Conservation (phyloP, 2,329 filamentous ascomycete species). For the Botryotinia narcissicola region DNA sequence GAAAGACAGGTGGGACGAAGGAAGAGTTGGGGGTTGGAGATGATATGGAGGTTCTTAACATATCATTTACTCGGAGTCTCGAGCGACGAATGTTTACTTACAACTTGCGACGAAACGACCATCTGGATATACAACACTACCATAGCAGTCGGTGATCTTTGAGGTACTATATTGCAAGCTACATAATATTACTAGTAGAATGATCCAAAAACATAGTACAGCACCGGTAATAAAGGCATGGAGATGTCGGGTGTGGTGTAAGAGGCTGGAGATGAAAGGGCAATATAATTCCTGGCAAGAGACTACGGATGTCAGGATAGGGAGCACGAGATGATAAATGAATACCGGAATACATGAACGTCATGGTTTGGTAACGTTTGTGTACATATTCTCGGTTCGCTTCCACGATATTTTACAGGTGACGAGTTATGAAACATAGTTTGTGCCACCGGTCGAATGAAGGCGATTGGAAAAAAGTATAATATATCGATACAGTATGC, state of each 20-base stretch:
- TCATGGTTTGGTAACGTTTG: background rate
- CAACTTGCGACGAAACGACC: background rate
- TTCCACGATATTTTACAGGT: background rate
- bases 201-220: background rate
- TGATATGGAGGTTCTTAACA: constrained; percentile 44
- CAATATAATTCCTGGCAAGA: background rate
- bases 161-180: background rate
- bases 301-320: background rate
- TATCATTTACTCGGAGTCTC: background rate
- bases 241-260: background rate
- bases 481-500: background rate
- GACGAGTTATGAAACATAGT: background rate
- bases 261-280: background rate
- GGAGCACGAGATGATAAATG: background rate
- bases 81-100: constrained; percentile 25
- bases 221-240: background rate
- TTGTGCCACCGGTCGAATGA: background rate
- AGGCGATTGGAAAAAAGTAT: background rate
- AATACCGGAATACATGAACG: background rate
- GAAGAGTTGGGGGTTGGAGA: constrained; percentile 90
- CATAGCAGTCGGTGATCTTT: background rate
- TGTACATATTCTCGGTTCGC: background rate
- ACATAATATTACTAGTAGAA: background rate
- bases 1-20: constrained; percentile 94
- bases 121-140: background rate